A percentile compares a stretch with the other conserved stretches of the same genome.
phyloP scores from a whole-genome alignment of 2,329 filamentous ascomycete species.

The Penicillium frequentans region DNA sequence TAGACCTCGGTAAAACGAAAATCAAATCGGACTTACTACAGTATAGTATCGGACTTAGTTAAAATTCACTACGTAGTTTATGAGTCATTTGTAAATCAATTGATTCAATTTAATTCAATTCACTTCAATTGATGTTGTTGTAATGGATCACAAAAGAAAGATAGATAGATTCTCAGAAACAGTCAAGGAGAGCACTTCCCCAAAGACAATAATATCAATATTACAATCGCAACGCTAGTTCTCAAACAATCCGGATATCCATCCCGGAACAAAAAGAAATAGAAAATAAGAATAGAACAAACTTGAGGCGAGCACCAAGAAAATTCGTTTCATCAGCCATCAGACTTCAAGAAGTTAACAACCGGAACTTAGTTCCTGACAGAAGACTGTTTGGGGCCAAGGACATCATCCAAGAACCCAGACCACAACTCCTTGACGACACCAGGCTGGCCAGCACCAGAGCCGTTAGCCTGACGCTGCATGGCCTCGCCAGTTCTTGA shows the following conservation, averaged over 20 bases:
- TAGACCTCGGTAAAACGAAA: slow-evolving; percentile 15
- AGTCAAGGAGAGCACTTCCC: slow-evolving; percentile 2
- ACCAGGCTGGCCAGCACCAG: slow-evolving; percentile 26
- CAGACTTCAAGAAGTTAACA: background rate
- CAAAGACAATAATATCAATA: slow-evolving; percentile 12
- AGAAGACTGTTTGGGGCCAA: slow-evolving; percentile 32
- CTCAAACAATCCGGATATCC: background rate
- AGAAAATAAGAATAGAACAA: slow-evolving; percentile 1
- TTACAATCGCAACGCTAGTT: slow-evolving; percentile 20
- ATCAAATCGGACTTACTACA: background rate
- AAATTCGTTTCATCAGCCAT: slow-evolving; percentile 9
- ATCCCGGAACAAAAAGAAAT: background rate
- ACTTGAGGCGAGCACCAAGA: slow-evolving; percentile 3
- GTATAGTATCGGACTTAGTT: background rate
- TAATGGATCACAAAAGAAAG: background rate
- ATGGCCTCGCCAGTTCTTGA: slow-evolving; percentile 38
- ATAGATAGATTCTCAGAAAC: background rate
- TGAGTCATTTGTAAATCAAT: slow-evolving; percentile 4
- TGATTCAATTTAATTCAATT: background rate
- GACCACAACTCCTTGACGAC: slow-evolving; percentile 36
- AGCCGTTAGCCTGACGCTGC: slow-evolving; percentile 35
- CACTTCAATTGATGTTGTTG: background rate
- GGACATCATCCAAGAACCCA: slow-evolving; percentile 39
- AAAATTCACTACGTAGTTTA: background rate
- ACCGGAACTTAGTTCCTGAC: background rate